Base-by-base conservation (phyloP, 2,329 filamentous ascomycete species). In the Bipolaris victoriae region DNA sequence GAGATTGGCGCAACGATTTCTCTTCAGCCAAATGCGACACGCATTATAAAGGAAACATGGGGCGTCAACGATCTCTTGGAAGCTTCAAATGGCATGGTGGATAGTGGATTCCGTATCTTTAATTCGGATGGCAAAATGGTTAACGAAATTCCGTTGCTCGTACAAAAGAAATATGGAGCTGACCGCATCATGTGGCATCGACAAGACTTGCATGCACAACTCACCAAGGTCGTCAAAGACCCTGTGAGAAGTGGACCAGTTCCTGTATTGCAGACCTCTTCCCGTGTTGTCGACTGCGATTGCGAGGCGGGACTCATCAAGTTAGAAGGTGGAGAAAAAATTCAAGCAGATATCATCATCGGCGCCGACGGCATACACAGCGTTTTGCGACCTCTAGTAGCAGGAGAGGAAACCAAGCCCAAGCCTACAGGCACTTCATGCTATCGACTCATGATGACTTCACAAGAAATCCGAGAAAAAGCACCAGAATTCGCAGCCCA, bases 331-430 rank as follows among this genome's bases (percentile, higher is more conserved):
- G 83, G 82, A 0, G 67, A 75, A 0, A 62, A 61, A 1, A 57
- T 81, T 2, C 58, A 74, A 3, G 83, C 79, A 10, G 82, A 86
- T 58, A 56, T 86, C 0, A 61, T 86, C 1, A 57, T 86, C 5
- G 83, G 81, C 9, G 83, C 83, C 0, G 83, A 86, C 55, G 84
- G 84, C 0, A 81, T 84, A 10, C 75, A 79, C 57, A 71, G 66
- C 37, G 43, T 35, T 9, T 26, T 71, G 56, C 69, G 73, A 36
- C 49, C 63, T 26, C 48, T 49, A 13, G 62, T 74, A 2, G 47
- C 73, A 2, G 63, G 61, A 7, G 52, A 62, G 22, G 55, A 62
- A 5, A 56, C 67, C 6, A 56, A 50, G 7, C 61, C 73, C 7
- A 63, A 69, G 7, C 73, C 73, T 0, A 80, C 76, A 0, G 78